Conservation (phyloP, 768 basidiomycete species). For the Suillus variegatus region DNA sequence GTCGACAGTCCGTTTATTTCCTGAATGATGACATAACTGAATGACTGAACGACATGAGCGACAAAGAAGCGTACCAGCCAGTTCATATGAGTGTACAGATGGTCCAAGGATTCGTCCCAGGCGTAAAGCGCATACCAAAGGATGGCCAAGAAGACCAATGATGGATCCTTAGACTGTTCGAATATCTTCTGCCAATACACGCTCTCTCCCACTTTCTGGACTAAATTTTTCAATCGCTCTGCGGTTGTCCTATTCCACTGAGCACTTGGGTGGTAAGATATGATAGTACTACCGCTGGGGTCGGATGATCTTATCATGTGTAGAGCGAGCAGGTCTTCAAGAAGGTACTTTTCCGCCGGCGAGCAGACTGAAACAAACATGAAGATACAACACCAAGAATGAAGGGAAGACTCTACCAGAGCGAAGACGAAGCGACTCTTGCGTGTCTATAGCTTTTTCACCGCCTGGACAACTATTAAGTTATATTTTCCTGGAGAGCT, state of each 20-base stretch:
- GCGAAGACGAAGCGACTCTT: slow-evolving; percentile 18
- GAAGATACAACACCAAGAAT: neutral
- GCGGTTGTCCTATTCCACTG: slow-evolving; percentile 28
- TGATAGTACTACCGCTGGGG: slow-evolving; percentile 30
- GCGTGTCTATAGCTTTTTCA: slow-evolving; percentile 10
- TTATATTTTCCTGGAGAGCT: neutral
- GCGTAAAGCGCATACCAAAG: slow-evolving; percentile 64
- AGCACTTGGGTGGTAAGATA: slow-evolving; percentile 37
- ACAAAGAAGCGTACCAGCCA: slow-evolving; percentile 38
- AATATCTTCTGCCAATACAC: slow-evolving; percentile 40
- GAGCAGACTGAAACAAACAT: neutral
- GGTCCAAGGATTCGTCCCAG: slow-evolving; percentile 62
- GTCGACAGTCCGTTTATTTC: slow-evolving; percentile 43
- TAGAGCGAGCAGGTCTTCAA: slow-evolving; percentile 40
- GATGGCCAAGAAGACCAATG: slow-evolving; percentile 38
- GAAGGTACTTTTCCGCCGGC: slow-evolving; percentile 24
- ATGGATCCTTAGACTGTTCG: slow-evolving; percentile 31
- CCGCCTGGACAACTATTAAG: slow-evolving; percentile 16
- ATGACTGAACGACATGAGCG: neutral
- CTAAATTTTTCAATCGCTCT: slow-evolving; percentile 27
- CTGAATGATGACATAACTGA: slow-evolving; percentile 25
- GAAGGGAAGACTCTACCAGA: slow-evolving; percentile 6
- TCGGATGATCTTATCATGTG: slow-evolving; percentile 36
- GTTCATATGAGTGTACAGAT: slow-evolving; percentile 52
- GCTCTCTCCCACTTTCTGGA: slow-evolving; percentile 34